A percentile compares a stretch with the other conserved stretches of the same genome.
phyloP scores from a whole-genome alignment of 1,284 basidiomycete genomes.

The Boletus smithii region DNA sequence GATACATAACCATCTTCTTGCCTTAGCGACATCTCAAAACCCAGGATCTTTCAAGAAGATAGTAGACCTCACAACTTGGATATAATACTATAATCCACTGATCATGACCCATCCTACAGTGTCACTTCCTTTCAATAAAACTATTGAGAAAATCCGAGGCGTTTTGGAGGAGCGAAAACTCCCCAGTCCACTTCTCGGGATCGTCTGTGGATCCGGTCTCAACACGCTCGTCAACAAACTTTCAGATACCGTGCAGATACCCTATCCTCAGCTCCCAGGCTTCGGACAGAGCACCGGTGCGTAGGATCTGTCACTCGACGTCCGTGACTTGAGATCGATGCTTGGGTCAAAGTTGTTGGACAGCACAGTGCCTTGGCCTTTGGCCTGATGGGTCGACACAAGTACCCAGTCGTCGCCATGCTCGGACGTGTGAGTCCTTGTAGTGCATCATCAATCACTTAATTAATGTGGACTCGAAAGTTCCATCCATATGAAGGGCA shows the following conservation, averaged over 20 bases:
- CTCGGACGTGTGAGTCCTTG: constrained; percentile 63
- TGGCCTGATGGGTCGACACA: constrained; percentile 60
- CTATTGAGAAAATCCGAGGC: constrained; percentile 37
- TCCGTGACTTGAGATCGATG: not conserved
- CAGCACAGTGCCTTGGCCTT: constrained; percentile 78
- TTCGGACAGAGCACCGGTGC: constrained; percentile 74
- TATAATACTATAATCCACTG: too few relatives aligned
- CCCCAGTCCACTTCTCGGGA: constrained; percentile 62
- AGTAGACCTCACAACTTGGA: too few relatives aligned
- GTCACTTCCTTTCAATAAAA: constrained; percentile 35
- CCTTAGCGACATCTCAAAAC: too few relatives aligned
- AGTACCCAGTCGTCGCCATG: constrained; percentile 78
- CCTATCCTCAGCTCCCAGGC: constrained; percentile 60
- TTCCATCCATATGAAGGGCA: constrained; percentile 86
- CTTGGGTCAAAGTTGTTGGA: constrained; percentile 52
- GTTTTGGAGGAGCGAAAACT: constrained; percentile 42
- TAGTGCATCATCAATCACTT: not conserved
- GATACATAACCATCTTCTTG: too few relatives aligned
- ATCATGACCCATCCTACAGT: constrained; percentile 17
- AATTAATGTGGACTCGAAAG: constrained; percentile 30
- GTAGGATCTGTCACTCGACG: constrained; percentile 13
- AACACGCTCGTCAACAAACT: constrained; percentile 61
- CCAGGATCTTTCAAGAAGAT: too few relatives aligned
- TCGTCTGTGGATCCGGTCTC: constrained; percentile 76
- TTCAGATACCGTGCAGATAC: constrained; percentile 52